Conservation (phyloP, 164 flowering plant species). For the Sedum album region DNA sequence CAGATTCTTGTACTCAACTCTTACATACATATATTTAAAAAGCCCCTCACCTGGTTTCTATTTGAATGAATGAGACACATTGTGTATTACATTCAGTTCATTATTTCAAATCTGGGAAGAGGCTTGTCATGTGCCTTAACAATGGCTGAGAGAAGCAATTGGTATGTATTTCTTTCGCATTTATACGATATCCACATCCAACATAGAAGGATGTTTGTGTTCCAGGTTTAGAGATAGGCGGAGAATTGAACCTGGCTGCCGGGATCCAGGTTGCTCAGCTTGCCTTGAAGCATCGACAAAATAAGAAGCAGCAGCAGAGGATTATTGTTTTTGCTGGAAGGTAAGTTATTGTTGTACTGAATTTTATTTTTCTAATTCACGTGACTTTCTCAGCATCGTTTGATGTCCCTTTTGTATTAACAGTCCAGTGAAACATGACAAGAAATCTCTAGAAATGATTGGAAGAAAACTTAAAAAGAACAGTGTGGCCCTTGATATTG, state of each 20-base stretch:
- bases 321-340: slow-evolving; percentile 97
- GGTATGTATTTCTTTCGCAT: background rate
- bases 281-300: slow-evolving; percentile 79
- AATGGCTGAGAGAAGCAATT: background rate
- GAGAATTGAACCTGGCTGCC: slow-evolving; percentile 86
- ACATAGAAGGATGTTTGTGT: slow-evolving; percentile 27
- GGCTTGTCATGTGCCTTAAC: background rate
- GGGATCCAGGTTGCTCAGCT: slow-evolving; percentile 90
- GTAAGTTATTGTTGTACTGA: no score
- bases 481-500: slow-evolving; percentile 88
- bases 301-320: slow-evolving; percentile 44
- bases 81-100: no score
- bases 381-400: background rate
- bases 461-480: slow-evolving; percentile 89
- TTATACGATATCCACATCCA: background rate
- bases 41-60: background rate
- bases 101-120: background rate
- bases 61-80: background rate
- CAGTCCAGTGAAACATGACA: background rate
- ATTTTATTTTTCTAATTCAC: background rate
- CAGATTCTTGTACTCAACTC: background rate
- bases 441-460: slow-evolving; percentile 41
- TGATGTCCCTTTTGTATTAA: background rate
- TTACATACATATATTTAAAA: background rate
- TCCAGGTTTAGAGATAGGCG: slow-evolving; percentile 88